Evolutionary conservation across 345 rosid genomes (phyloP).

Genomic region (Ceriops decandra): DNA sequence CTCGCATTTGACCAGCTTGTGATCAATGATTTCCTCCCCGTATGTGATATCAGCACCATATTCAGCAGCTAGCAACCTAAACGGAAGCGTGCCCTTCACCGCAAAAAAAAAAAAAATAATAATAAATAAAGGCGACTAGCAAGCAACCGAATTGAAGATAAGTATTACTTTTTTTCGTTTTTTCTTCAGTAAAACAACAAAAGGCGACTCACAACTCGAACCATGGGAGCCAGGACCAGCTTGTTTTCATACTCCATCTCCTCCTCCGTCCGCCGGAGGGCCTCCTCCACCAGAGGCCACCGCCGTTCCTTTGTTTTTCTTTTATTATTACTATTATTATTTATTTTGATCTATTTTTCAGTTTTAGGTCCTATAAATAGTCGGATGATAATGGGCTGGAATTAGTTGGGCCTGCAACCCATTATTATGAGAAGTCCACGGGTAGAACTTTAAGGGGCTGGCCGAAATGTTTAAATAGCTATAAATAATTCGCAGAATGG

Average conservation of each 20-base stretch:
- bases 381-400: too few species aligned
- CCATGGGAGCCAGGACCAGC: constrained; percentile 96
- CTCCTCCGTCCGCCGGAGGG: constrained; percentile 12
- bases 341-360: too few species aligned
- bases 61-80: constrained; percentile 72
- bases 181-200: too few species aligned
- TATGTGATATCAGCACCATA: constrained; percentile 93
- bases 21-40: constrained; percentile 87
- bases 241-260: constrained; percentile 78
- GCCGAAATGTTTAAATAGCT: too few species aligned
- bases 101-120: background rate
- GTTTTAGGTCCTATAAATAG: too few species aligned
- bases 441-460: too few species aligned
- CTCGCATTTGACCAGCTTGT: constrained; percentile 69
- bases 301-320: too few species aligned
- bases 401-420: too few species aligned
- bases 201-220: constrained; percentile 66
- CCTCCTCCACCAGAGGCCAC: too few species aligned
- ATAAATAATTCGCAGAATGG: too few species aligned
- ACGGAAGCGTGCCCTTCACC: constrained; percentile 73
- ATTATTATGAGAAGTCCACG: too few species aligned
- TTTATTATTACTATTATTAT: too few species aligned
- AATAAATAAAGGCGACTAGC: background rate
- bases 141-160: background rate
- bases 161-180: background rate